Evolutionary conservation across 1,284 basidiomycete species (phyloP).

Genomic region (Irpex lacteus): DNA sequence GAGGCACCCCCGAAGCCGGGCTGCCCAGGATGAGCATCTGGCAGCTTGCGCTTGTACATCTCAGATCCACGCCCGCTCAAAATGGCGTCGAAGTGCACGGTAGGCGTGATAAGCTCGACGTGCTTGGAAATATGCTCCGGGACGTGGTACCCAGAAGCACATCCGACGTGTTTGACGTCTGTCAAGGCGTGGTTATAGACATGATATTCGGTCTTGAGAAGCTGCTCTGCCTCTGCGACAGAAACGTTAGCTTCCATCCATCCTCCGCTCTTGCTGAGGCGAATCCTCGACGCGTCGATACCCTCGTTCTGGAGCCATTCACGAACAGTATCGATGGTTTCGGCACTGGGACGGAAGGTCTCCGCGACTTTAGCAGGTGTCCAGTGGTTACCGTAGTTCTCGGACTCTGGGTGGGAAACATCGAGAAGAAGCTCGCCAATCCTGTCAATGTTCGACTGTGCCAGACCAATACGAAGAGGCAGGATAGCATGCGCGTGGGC

Average conservation of each 20-base stretch:
- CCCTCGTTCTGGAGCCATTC: conserved; percentile 26
- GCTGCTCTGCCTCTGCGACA: conserved; percentile 40
- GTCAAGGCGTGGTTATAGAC: conserved; percentile 37
- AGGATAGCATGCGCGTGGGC: conserved; percentile 31
- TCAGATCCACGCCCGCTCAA: conserved; percentile 3
- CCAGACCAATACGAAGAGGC: conserved; percentile 43
- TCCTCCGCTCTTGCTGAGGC: conserved; percentile 30
- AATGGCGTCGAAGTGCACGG: conserved; percentile 23
- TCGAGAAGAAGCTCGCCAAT: conserved; percentile 41
- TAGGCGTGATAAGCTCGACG: conserved; percentile 23
- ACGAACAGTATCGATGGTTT: conserved; percentile 39
- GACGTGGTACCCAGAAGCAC: conserved; percentile 22
- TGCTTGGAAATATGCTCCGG: conserved; percentile 22
- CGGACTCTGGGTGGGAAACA: conserved; percentile 43
- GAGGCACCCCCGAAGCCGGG: neutral
- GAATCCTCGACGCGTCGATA: conserved; percentile 30
- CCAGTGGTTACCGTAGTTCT: conserved; percentile 45
- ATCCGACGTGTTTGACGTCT: conserved; percentile 33
- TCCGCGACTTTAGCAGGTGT: conserved; percentile 32
- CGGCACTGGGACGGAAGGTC: conserved; percentile 41
- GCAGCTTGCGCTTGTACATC: neutral
- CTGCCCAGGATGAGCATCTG: neutral
- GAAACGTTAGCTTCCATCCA: conserved; percentile 47
- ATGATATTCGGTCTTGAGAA: conserved; percentile 45
- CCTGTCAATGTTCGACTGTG: conserved; percentile 40